Evolutionary conservation across 108 stramenopile genomes (phyloP), one percentile per base, ranked within the genome.

Genomic region (Aurantiochytrium sp.): DNA sequence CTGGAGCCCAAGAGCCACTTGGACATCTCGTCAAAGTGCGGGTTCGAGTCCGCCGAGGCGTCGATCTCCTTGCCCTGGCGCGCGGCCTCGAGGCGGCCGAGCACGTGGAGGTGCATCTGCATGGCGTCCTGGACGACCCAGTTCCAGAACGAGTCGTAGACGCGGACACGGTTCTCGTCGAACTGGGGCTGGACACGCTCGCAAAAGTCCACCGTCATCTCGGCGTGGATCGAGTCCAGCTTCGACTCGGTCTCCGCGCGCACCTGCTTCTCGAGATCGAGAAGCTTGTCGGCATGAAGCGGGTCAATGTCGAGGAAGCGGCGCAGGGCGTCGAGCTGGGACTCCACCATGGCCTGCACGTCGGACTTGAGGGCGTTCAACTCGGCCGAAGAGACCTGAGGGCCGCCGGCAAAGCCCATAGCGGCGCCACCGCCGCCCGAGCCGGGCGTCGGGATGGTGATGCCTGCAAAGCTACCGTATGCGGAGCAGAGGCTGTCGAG

Each of bases 141-240:
- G 88, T 88, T 88, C 88, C 88, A 88, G 59, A n/a, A 88, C 28
- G 58, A 60, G 42, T 35, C 29, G 49, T 60, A 88, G 5, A n/a
- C 29, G 43, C 88, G 58, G 14, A 60, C 88, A 16, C 45, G 35
- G 16, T 60, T 58, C 42, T 42, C 60, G 19, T 88, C 88, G 49
- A 88, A 88, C 58, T 59, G 28, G 8, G 88, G 88, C 58, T 88
- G 58, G 35, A 88, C 44, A 0, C 88, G 43, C 29, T 88, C 59
- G 58, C 29, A 35, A 35, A 58, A 88, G 19, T 42, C 59, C 58
- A 21, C 58, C 5, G 43, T 45, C 18, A 58, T 19, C 59, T 88
- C 88, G 28, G 58, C 58, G 10, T 60, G 58, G 28, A 60, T 42
- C 29, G 45, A n/a, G 51, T 47, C 45, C 76, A 53, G 49, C 45